Evolutionary conservation across 768 basidiomycete genomes (phyloP), one percentile per base, ranked within the genome.

Genomic region (Tubosaeta sp.): DNA sequence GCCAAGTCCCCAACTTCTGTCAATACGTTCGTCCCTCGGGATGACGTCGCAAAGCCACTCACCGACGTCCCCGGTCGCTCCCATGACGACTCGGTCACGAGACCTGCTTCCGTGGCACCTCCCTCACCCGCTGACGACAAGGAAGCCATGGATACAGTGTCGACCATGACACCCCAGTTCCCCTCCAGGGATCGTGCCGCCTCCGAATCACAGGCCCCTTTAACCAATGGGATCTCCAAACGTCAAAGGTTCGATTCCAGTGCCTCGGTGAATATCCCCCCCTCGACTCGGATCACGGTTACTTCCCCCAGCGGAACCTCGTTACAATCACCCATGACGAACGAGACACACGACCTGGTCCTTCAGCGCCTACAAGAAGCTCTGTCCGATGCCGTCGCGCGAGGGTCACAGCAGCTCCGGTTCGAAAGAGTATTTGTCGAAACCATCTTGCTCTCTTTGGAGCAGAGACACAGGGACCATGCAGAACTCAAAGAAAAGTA

Each of bases 401-500:
- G 81, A 33, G 81, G 81, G 10, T 74, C 74, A 17, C 74, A 78
- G 41, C 81, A 85, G 45, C 73, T 93, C 38, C 79, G 78, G 57
- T 72, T 97, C 12, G 91, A 95, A 58, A 75, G 81, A n/a, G 77
- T 69, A 33, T 80, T 94, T 53, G 74, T 94, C 9, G 85, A 88
- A 63, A 77, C 80, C 11, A 80, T 94, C 17, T 63, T 95, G 43
- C 69, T 69, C 25, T 78, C 84, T 50, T 70, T 95, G 51, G 84
- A 90, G 56, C 75, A 81, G 26, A 76, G 81, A 46, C 81, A 81
- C 62, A 73, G 75, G 25, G 85, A 86, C 51, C 79, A 80, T 54
- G 56, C 68, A 32, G 79, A 82, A 43, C 72, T 97, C 62, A 91
- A 86, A 65, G 76, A 71, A 50, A 89, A 83, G 67, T 81, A 95